Base-by-base conservation (phyloP, 1,284 basidiomycete species). In the Rugiboletus extremiorientalis region DNA sequence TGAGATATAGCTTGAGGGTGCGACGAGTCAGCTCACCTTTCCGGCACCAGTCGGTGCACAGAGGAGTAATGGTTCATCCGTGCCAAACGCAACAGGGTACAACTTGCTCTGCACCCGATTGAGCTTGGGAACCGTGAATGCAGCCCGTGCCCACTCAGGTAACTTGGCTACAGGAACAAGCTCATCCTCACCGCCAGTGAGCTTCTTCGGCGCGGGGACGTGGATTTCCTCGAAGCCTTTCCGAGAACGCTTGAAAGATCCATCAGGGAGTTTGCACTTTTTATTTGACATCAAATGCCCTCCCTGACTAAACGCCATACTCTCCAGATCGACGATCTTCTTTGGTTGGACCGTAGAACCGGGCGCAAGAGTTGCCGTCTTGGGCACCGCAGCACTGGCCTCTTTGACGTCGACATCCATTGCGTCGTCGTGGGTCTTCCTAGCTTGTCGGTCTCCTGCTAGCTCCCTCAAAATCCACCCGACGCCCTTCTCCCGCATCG, bases 181-280 rank as follows among this genome's bases (percentile, higher is more conserved):
- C 52, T 95, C 91, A 37, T 86, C 85, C 3, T 87, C 83, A 11
- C 78, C 78, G 1, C 83, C 76, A 2, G 85, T 81, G 59, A 91
- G 86, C 63, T 90, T 86, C 76, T 95, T 94, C 5, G 96, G 96
- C 4, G 94, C 90, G 2, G 96, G 96, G 4, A 99, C 92, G 66
- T 98, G 96, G 50, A 99, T 97, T 74, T 99, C 97, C 73, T 99
- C 97, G 74, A 94, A 99, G 1, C 96, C 96, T 74, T 98, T 98
- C 75, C 92, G 89, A 31, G 92, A 86, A 33, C 96, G 89, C 78
- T 99, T 99, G 84, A 98, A 96, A 31, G 94, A 98, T 7, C 96
- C 97, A 50, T 98, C 94, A 0, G 96, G 97, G 8, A 99, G 86
- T 69, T 96, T 97, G 75, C 92, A 94, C 77, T 98, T 98, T 75